Base-by-base conservation (phyloP, 306 rosid species). In the Biancaea sappan region DNA sequence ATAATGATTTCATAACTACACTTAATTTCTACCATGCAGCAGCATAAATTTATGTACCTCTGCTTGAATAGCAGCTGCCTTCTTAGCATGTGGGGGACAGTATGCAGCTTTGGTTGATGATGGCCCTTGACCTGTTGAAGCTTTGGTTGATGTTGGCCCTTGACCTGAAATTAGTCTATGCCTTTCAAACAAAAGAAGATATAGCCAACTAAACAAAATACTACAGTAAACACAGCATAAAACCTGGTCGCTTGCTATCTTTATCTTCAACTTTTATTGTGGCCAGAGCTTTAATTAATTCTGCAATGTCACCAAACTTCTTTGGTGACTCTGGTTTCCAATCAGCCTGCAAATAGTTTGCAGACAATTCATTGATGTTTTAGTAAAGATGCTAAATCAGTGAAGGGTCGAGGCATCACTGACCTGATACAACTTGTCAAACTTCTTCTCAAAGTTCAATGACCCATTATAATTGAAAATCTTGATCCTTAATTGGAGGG, bases 351-450 rank as follows among this genome's bases (percentile, higher is more conserved):
- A 68, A 43, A 83, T 40, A 63, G 65, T 76, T 71, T 48, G 69
- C 34, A 54, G 12, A 34, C 57, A 50, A 53, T 66, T 65, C 47
- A 67, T n/a, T 38, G 71, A 74, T 19, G 52, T 40, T 28, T 53
- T 48, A 25, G 32, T 28, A 47, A 78, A 56, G 60, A 21, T 18
- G 29, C 22, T 34, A 48, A 50, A 65, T 38, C 43, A n/a, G 34
- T 71, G 35, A 74, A 69, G 50, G 66, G 62, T 77, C 76, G 18
- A 58, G 53, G 74, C 67, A 74, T 60, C 28, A 68, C 91, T 78
- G 66, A 91, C 96, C 98, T 91, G 98, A 74, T 63, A 94, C 84
- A 94, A 80, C 85, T 88, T 94, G 83, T 91, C 96, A 84, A 94
- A 89, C 97, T 89, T 91, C 85, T 86, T 89, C 87, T 91, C 87